These are phyloP conservation scores for Geranium incanum DNA, from an alignment of 441 rosid species.

Conservation along the genomic window DNA sequence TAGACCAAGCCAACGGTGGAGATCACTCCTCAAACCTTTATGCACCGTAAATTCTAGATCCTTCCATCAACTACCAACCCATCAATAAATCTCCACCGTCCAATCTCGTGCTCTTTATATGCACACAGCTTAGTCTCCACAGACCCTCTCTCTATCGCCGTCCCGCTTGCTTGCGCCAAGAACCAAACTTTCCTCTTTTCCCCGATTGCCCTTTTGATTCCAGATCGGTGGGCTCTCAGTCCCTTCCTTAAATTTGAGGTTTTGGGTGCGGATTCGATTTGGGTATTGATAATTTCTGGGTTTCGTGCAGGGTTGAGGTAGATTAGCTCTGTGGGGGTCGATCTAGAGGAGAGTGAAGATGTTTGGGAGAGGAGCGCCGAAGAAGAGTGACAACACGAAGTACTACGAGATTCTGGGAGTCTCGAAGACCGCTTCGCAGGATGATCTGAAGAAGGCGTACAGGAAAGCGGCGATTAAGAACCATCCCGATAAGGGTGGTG, in stretches of 20 bases:
- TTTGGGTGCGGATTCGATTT: too few relatives aligned
- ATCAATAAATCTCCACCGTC: neutral
- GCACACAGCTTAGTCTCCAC: neutral
- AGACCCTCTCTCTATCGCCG: neutral
- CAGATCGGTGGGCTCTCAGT: neutral
- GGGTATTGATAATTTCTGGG: neutral
- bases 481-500: constrained; percentile 29
- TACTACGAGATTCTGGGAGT: constrained; percentile 25
- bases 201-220: neutral
- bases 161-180: neutral
- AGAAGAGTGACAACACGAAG: constrained; percentile 27
- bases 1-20: too few relatives aligned
- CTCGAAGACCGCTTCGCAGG: constrained; percentile 24
- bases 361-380: constrained; percentile 25
- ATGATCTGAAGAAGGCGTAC: constrained; percentile 26
- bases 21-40: neutral
- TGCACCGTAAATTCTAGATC: neutral
- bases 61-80: neutral
- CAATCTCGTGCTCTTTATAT: neutral
- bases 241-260: too few relatives aligned
- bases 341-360: constrained; percentile 2
- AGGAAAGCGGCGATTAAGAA: constrained; percentile 27
- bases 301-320: neutral
- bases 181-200: neutral
- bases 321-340: neutral